phyloP scores from a whole-genome alignment of 2,329 filamentous ascomycete species.

The Coniella vitis region DNA sequence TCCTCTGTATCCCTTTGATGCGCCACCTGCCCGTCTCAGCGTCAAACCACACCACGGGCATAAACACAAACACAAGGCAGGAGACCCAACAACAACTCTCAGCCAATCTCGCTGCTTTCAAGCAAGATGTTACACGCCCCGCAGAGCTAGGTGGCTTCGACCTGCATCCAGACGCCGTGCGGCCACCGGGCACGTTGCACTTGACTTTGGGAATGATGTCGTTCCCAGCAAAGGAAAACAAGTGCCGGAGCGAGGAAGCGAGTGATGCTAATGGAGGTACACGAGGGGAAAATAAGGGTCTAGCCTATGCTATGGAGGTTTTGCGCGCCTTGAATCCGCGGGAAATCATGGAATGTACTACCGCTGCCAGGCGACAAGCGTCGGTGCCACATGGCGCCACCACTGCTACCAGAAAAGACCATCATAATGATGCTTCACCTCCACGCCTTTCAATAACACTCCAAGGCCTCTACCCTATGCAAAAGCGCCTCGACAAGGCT shows the following conservation, averaged over 20 bases:
- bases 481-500: slow-evolving; percentile 39
- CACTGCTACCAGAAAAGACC: slow-evolving; percentile 1
- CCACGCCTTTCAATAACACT: slow-evolving; percentile 38
- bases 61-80: too few relatives aligned
- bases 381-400: slow-evolving; percentile 9
- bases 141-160: slow-evolving; percentile 32
- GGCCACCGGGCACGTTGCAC: slow-evolving; percentile 75
- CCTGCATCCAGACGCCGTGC: slow-evolving; percentile 60
- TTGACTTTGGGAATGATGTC: slow-evolving; percentile 84
- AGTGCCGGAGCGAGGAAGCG: too few relatives aligned
- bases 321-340: slow-evolving; percentile 31
- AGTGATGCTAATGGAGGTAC: too few relatives aligned
- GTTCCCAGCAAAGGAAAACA: slow-evolving; percentile 38
- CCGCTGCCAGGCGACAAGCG: slow-evolving; percentile 11
- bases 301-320: slow-evolving; percentile 35
- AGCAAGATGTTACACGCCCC: slow-evolving; percentile 42
- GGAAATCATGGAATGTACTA: slow-evolving; percentile 29
- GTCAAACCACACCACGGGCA: slow-evolving; percentile 25
- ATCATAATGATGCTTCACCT: neutral
- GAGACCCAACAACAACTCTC: slow-evolving; percentile 41
- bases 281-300: slow-evolving; percentile 23
- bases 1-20: slow-evolving; percentile 65
- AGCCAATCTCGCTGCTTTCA: slow-evolving; percentile 55
- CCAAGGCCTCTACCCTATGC: slow-evolving; percentile 55
- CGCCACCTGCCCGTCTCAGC: slow-evolving; percentile 49